phyloP scores from a whole-genome alignment of 2,329 filamentous ascomycete species.

The Fusarium sp. region DNA sequence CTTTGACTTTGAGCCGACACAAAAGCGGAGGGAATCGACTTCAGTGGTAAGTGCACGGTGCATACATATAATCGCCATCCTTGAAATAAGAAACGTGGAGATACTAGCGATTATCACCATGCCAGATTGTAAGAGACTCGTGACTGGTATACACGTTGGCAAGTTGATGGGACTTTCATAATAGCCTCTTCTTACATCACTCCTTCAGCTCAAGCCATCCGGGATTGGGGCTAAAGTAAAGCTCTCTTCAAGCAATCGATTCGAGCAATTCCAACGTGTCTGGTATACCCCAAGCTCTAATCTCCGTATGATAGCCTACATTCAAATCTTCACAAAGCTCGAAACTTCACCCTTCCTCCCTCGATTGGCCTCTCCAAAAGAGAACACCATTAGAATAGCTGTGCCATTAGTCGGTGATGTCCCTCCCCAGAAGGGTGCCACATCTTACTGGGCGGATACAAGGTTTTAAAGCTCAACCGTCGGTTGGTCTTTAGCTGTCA shows the following conservation, averaged over 20 bases:
- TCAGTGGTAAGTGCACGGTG: background rate
- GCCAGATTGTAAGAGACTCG: background rate
- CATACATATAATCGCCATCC: too few species aligned
- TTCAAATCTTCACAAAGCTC: background rate
- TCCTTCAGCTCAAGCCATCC: background rate
- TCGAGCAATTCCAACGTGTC: background rate
- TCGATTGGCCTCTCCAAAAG: background rate
- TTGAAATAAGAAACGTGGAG: background rate
- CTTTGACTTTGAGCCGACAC: background rate
- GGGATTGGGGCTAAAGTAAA: too few species aligned
- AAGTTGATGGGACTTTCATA: background rate
- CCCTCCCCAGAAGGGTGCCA: conserved; percentile 7
- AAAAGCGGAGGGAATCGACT: background rate
- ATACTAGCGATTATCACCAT: background rate
- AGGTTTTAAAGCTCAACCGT: background rate
- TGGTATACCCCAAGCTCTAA: background rate
- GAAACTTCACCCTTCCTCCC: conserved; percentile 15
- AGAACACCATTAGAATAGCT: conserved; percentile 10
- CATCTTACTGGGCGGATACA: conserved; percentile 10
- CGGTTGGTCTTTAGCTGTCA: background rate
- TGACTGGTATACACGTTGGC: background rate
- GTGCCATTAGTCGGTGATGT: background rate
- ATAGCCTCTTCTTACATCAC: background rate
- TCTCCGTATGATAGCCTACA: background rate
- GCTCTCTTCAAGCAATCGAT: background rate